These are phyloP conservation scores for Arthrobotrys megalospora DNA, from an alignment of 2,329 filamentous ascomycete species.

Conservation along the genomic window DNA sequence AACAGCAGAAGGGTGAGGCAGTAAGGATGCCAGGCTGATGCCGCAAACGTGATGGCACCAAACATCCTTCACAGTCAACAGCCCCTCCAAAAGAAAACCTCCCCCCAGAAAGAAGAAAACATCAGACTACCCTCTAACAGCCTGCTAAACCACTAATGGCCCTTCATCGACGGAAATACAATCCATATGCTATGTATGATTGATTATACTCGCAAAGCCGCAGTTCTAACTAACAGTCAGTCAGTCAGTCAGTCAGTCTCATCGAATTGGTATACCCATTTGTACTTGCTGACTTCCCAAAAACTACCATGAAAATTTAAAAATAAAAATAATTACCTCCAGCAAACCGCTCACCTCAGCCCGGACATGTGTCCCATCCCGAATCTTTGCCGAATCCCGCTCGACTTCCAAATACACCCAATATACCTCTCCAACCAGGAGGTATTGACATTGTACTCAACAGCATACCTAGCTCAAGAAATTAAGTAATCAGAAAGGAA, in stretches of 20 bases:
- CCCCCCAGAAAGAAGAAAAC: conserved; percentile 16
- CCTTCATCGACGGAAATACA: no score
- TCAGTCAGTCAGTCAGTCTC: no score
- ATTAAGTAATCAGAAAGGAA: neutral
- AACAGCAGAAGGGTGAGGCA: conserved; percentile 31
- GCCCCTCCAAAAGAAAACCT: conserved; percentile 37
- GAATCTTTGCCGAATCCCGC: conserved; percentile 20
- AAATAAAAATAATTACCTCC: conserved; percentile 19
- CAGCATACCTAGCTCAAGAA: neutral
- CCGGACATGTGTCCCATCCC: conserved; percentile 17
- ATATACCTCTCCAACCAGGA: neutral
- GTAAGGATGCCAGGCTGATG: conserved; percentile 46
- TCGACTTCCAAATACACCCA: neutral
- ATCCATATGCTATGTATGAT: no score
- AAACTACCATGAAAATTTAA: neutral
- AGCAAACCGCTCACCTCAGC: conserved; percentile 37
- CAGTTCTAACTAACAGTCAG: no score
- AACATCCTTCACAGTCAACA: conserved; percentile 26
- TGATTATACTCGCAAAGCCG: no score
- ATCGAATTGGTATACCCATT: neutral
- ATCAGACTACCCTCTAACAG: conserved; percentile 10
- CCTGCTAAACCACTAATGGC: conserved; percentile 1
- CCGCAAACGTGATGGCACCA: conserved; percentile 59
- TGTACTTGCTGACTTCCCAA: conserved; percentile 5
- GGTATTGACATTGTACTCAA: neutral